A percentile compares a stretch with the other conserved stretches of the same genome.
Conservation (phyloP, 2,329 filamentous ascomycete genomes). For the Epichloe typhina region DNA sequence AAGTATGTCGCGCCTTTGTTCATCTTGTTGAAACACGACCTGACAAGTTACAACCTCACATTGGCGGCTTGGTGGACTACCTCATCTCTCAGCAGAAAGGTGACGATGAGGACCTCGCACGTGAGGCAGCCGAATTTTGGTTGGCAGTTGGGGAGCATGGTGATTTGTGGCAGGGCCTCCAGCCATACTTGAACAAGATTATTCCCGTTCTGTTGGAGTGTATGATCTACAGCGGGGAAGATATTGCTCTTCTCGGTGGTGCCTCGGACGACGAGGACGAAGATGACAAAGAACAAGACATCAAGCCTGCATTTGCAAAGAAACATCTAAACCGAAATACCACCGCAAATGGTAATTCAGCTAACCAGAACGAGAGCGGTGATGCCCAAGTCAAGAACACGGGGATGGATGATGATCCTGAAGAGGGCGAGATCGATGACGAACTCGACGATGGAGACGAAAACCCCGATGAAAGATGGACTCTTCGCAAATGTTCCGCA, state of each 20-base stretch:
- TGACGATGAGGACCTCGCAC: conserved; percentile 77
- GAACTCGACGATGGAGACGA: conserved; percentile 59
- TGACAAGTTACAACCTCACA: conserved; percentile 80
- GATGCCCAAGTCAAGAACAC: conserved; percentile 42
- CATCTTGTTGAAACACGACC: conserved; percentile 82
- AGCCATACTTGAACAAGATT: conserved; percentile 68
- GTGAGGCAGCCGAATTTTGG: conserved; percentile 97
- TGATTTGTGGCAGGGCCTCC: conserved; percentile 60
- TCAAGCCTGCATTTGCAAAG: conserved; percentile 85
- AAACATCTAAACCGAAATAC: conserved; percentile 44
- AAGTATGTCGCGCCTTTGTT: conserved; percentile 88
- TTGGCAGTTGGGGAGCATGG: conserved; percentile 83
- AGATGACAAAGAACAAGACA: conserved; percentile 80
- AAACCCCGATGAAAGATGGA: conserved; percentile 88
- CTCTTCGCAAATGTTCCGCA: conserved; percentile 89
- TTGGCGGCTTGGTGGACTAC: conserved; percentile 80
- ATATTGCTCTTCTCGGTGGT: conserved; percentile 71
- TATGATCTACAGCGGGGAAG: conserved; percentile 94
- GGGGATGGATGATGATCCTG: conserved; percentile 59
- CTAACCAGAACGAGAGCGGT: not conserved
- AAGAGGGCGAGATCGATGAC: conserved; percentile 85
- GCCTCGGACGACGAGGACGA: conserved; percentile 83
- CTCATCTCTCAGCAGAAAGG: conserved; percentile 81
- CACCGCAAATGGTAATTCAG: conserved; percentile 35
- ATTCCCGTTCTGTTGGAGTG: conserved; percentile 83